These are phyloP conservation scores for Caryopteris hybrid DNA, from an alignment of 305 asterid genomes.

Conservation along the genomic window DNA sequence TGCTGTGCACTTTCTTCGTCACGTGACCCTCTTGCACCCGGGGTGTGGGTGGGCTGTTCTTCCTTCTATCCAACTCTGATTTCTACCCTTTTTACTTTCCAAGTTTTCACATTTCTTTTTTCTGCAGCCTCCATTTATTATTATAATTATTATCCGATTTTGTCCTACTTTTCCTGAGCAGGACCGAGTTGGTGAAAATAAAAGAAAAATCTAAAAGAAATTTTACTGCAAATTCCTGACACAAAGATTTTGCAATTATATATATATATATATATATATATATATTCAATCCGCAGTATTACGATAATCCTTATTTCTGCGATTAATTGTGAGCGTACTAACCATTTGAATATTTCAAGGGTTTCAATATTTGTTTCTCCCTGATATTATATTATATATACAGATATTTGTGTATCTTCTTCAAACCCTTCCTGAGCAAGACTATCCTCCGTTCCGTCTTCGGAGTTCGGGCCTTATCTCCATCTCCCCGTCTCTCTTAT, in stretches of 20 bases:
- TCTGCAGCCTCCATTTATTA: too few species aligned
- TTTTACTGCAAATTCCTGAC: slow-evolving; percentile 17
- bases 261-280: not conserved
- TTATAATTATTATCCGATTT: too few species aligned
- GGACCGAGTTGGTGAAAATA: too few species aligned
- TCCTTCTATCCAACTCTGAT: too few species aligned
- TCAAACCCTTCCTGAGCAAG: slow-evolving; percentile 16
- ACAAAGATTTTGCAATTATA: not conserved
- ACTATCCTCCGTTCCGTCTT: slow-evolving; percentile 13
- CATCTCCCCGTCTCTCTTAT: slow-evolving; percentile 15
- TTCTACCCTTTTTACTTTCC: too few species aligned
- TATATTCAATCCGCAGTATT: not conserved
- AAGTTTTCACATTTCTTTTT: too few species aligned
- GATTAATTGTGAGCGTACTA: not conserved
- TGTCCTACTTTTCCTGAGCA: too few species aligned
- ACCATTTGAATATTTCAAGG: not conserved
- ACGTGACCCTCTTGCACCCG: slow-evolving; percentile 21
- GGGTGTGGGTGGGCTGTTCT: too few species aligned
- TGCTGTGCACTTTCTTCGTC: slow-evolving; percentile 6
- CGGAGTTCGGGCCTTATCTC: slow-evolving; percentile 25
- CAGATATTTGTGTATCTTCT: slow-evolving; percentile 3
- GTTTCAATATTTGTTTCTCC: not conserved
- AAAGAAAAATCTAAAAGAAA: too few species aligned
- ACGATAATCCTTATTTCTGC: not conserved
- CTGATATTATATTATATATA: not conserved